Percentiles rank a stretch among this genome's conserved stretches.
These are phyloP conservation scores for Marasmius tenuissimus DNA, from an alignment of 1,284 basidiomycete species.

Conservation along the genomic window DNA sequence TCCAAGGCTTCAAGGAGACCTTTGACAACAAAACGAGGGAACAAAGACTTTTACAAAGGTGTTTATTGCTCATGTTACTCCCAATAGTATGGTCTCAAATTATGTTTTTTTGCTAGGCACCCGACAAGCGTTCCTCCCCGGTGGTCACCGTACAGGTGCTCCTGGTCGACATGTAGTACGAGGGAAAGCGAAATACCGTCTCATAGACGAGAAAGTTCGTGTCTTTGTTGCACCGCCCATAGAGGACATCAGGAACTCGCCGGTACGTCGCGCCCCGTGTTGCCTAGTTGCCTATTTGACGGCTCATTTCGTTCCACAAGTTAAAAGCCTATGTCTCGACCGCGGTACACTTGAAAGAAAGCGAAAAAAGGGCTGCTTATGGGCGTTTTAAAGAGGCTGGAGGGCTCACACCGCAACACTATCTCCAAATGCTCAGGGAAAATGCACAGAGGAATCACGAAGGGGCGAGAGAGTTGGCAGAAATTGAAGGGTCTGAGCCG, in stretches of 20 bases:
- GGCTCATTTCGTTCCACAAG: slow-evolving; percentile 21
- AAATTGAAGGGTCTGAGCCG: background rate
- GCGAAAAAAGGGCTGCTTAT: slow-evolving; percentile 33
- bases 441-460: slow-evolving; percentile 6
- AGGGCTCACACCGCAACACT: slow-evolving; percentile 40
- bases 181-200: slow-evolving; percentile 75
- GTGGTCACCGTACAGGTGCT: slow-evolving; percentile 84
- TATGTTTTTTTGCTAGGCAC: slow-evolving; percentile 53
- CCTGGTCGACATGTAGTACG: slow-evolving; percentile 79
- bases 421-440: slow-evolving; percentile 30
- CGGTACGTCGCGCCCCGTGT: slow-evolving; percentile 46
- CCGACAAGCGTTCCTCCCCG: slow-evolving; percentile 77
- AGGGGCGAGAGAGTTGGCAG: background rate
- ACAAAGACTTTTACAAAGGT: slow-evolving; percentile 96
- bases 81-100: background rate
- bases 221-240: slow-evolving; percentile 81
- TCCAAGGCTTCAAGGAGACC: slow-evolving; percentile 81
- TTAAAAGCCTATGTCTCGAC: slow-evolving; percentile 49
- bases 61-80: slow-evolving; percentile 10
- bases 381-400: slow-evolving; percentile 33
- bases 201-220: slow-evolving; percentile 81
- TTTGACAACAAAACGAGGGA: slow-evolving; percentile 81
- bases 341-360: slow-evolving; percentile 31
- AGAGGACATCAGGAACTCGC: slow-evolving; percentile 59
- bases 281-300: background rate